These are phyloP conservation scores for Trypethelium eluteriae DNA, from an alignment of 495 filamentous ascomycete species.

Conservation along the genomic window DNA sequence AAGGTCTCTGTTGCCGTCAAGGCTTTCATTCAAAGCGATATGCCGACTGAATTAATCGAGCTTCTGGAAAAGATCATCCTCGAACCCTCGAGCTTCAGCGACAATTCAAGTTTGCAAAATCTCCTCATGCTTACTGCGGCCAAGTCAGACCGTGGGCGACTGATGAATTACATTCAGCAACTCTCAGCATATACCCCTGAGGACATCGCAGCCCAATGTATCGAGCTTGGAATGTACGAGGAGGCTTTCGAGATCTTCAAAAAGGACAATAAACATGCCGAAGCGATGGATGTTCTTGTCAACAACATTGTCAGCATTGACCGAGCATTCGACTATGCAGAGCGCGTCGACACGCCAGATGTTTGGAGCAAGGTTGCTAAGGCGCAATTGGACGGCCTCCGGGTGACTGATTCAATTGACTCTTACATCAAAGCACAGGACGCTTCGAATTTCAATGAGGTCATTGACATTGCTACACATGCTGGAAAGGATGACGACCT, in stretches of 20 bases:
- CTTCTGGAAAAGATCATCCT: slow-evolving; percentile 98
- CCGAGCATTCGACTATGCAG: slow-evolving; percentile 90
- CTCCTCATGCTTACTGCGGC: slow-evolving; percentile 93
- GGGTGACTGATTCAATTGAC: slow-evolving; percentile 85
- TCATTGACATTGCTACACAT: slow-evolving; percentile 91
- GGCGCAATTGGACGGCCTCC: slow-evolving; percentile 93
- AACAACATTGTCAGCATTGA: slow-evolving; percentile 98
- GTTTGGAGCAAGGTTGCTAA: slow-evolving; percentile 99
- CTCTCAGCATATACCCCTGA: slow-evolving; percentile 82
- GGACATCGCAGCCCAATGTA: slow-evolving; percentile 89
- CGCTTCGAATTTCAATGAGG: slow-evolving; percentile 85
- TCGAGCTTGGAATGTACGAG: slow-evolving; percentile 87
- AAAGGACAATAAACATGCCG: slow-evolving; percentile 83
- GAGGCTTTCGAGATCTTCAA: slow-evolving; percentile 99
- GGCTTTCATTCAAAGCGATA: slow-evolving; percentile 79
- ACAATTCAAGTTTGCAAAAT: slow-evolving; percentile 94
- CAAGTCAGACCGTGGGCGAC: slow-evolving; percentile 87
- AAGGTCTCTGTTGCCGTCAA: slow-evolving; percentile 94
- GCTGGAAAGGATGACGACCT: slow-evolving; percentile 98
- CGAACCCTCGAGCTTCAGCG: slow-evolving; percentile 93
- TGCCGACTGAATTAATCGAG: slow-evolving; percentile 92
- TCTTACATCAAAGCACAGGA: slow-evolving; percentile 95
- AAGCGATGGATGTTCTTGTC: slow-evolving; percentile 85
- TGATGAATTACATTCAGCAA: slow-evolving; percentile 95
- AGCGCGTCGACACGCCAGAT: slow-evolving; percentile 87